Evolutionary conservation across 1,139 yeast genomes (phyloP), one percentile per base, ranked within the genome.

Genomic region (Yamadazyma membranifaciens): DNA sequence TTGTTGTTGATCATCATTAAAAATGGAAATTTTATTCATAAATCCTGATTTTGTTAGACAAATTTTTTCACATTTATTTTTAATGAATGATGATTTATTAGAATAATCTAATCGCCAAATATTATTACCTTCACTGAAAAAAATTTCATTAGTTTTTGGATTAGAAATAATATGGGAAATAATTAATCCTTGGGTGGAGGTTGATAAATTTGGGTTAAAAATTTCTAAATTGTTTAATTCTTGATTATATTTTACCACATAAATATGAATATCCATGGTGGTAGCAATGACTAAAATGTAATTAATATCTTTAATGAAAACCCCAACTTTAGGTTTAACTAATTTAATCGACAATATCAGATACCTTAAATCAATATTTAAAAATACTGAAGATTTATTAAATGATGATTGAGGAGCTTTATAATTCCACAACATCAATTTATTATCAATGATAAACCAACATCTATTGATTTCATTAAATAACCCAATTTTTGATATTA

Each of bases 61-160:
- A 26, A 83, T 79, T 59, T 88, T 89, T 49, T 81, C 82, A 56
- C 96, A 87, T 52, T 82, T 84, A 55, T 87, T 85, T 47, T 83
- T 81, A 56, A 88, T 88, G 86, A 96, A 92, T 38, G 88, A 84
- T 36, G 91, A 92, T 29, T 85, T 80, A 48, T 83, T 85, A n/a
- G 91, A 78, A 57, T 94, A 94, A 45, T 80, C 83, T 43, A 92
- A 69, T 56, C 88, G 89, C 96, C 97, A 92, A 37, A 94, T 73
- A 52, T 91, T 82, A 34, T 77, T 67, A 2, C 92, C 95, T 51
- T 87, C 89, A 14, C 86, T 74, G 59, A 94, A 87, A 58, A 86
- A 88, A 6, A 94, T 79, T 42, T 94, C 91, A 37, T 89, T 86
- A 0, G 92, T 81, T 33, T 67, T 64, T 22, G 79, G 79, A 54